Percentiles rank a stretch among this genome's conserved stretches.
Evolutionary conservation across 2,329 filamentous ascomycete genomes (phyloP).

Genomic region (Celoporthe dispersa): DNA sequence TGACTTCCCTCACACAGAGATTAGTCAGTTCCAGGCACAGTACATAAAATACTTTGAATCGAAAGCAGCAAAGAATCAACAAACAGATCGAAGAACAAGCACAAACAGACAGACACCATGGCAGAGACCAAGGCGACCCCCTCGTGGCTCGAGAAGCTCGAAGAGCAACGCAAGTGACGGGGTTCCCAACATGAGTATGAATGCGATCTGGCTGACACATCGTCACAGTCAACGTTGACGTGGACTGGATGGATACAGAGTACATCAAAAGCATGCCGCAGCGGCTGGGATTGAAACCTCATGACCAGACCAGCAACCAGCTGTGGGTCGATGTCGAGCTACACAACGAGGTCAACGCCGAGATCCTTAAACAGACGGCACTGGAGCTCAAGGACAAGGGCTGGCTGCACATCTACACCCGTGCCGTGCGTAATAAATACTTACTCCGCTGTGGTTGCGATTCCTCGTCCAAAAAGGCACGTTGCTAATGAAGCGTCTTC

Average conservation of each 20-base stretch:
- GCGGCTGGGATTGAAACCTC: constrained; percentile 41
- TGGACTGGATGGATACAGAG: constrained; percentile 57
- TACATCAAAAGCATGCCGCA: constrained; percentile 49
- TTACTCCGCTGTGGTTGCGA: too few relatives aligned
- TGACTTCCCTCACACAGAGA: background rate
- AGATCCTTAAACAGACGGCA: constrained; percentile 46
- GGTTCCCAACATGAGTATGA: background rate
- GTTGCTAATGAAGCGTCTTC: background rate
- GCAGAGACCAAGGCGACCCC: constrained; percentile 36
- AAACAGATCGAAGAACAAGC: background rate
- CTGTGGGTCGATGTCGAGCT: constrained; percentile 53
- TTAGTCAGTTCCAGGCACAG: background rate
- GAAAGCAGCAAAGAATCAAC: background rate
- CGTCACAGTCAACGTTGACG: constrained; percentile 51
- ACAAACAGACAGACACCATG: constrained; percentile 34
- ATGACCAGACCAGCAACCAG: constrained; percentile 57
- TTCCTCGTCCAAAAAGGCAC: too few relatives aligned
- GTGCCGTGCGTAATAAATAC: constrained; percentile 41
- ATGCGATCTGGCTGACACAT: background rate
- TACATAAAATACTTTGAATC: background rate
- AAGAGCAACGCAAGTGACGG: constrained; percentile 42
- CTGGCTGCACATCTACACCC: constrained; percentile 54
- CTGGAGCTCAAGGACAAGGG: constrained; percentile 48
- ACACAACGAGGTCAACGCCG: constrained; percentile 46
- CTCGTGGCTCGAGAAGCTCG: constrained; percentile 50